Conservation (phyloP, 805 yeast genomes). For the Wickerhamiella cacticola region DNA sequence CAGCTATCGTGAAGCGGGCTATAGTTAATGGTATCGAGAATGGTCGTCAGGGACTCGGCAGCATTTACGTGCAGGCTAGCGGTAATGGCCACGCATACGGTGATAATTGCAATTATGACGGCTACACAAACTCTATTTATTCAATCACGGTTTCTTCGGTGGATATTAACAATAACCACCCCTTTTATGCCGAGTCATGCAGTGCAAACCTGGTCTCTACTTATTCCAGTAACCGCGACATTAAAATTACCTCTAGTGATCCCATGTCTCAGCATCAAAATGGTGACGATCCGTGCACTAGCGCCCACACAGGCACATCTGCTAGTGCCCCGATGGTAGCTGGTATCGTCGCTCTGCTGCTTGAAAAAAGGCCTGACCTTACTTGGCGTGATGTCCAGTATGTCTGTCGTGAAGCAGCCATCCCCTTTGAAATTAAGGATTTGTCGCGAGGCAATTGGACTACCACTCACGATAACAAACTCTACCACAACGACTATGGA, state of each 20-base stretch:
- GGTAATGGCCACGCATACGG: slow-evolving; percentile 81
- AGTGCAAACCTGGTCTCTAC: slow-evolving; percentile 91
- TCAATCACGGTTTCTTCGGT: slow-evolving; percentile 92
- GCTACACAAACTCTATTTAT: slow-evolving; percentile 89
- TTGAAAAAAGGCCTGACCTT: slow-evolving; percentile 71
- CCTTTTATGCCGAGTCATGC: slow-evolving; percentile 83
- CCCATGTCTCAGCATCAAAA: slow-evolving; percentile 17
- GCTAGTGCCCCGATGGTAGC: slow-evolving; percentile 99
- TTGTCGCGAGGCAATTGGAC: slow-evolving; percentile 58
- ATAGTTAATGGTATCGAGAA: slow-evolving; percentile 71
- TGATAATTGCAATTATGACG: slow-evolving; percentile 93
- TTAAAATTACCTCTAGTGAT: slow-evolving; percentile 70
- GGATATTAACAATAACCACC: slow-evolving; percentile 77
- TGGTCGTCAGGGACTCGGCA: slow-evolving; percentile 73
- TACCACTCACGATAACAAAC: slow-evolving; percentile 49
- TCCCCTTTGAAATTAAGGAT: slow-evolving; percentile 42
- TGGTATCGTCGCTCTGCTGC: slow-evolving; percentile 75
- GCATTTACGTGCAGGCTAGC: slow-evolving; percentile 86
- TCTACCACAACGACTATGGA: slow-evolving; percentile 78
- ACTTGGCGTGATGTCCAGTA: slow-evolving; percentile 97
- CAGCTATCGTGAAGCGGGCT: slow-evolving; percentile 63
- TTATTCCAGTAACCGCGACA: slow-evolving; percentile 82
- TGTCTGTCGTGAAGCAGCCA: slow-evolving; percentile 58
- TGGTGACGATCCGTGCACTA: slow-evolving; percentile 59
- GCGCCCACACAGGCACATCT: slow-evolving; percentile 86